These are phyloP conservation scores for Tanacetum coccineum DNA, from an alignment of 129 eudicot species.

Conservation along the genomic window DNA sequence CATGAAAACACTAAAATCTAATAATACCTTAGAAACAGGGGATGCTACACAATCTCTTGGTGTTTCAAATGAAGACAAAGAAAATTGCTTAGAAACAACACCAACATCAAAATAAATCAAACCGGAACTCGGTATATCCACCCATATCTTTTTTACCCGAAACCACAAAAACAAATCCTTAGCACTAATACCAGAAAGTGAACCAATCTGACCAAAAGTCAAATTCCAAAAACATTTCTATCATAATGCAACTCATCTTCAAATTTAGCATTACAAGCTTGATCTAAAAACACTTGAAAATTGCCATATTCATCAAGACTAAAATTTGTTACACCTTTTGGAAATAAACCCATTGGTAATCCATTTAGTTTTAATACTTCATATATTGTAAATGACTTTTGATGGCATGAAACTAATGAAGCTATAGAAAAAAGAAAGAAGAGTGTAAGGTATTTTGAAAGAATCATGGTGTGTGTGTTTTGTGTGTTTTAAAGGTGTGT, in stretches of 20 bases:
- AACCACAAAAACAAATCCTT: slow-evolving; percentile 92
- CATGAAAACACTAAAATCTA: background rate
- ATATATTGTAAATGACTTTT: slow-evolving; percentile 45
- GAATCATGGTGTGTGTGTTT: slow-evolving; percentile 18
- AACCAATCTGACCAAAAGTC: slow-evolving; percentile 55
- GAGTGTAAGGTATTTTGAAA: slow-evolving; percentile 14
- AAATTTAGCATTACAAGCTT: slow-evolving; percentile 72
- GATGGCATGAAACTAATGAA: slow-evolving; percentile 1
- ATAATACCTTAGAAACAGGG: slow-evolving; percentile 41
- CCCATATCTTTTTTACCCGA: slow-evolving; percentile 66
- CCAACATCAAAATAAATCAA: slow-evolving; percentile 86
- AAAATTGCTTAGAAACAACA: slow-evolving; percentile 79
- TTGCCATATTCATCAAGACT: slow-evolving; percentile 49
- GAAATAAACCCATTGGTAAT: slow-evolving; percentile 73
- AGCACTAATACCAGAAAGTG: slow-evolving; percentile 68
- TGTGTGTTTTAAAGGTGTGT: background rate
- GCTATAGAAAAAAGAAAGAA: slow-evolving; percentile 18
- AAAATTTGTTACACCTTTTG: slow-evolving; percentile 72
- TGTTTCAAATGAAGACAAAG: slow-evolving; percentile 66
- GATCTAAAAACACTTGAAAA: slow-evolving; percentile 61
- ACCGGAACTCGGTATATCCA: slow-evolving; percentile 79
- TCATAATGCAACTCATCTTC: slow-evolving; percentile 88
- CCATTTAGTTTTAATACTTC: slow-evolving; percentile 50
- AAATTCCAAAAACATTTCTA: slow-evolving; percentile 57
- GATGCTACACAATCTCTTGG: slow-evolving; percentile 78